Percentiles rank a stretch among this genome's conserved stretches.
phyloP scores from a whole-genome alignment of 2,329 filamentous ascomycete species.

The Huntiella abstrusa region DNA sequence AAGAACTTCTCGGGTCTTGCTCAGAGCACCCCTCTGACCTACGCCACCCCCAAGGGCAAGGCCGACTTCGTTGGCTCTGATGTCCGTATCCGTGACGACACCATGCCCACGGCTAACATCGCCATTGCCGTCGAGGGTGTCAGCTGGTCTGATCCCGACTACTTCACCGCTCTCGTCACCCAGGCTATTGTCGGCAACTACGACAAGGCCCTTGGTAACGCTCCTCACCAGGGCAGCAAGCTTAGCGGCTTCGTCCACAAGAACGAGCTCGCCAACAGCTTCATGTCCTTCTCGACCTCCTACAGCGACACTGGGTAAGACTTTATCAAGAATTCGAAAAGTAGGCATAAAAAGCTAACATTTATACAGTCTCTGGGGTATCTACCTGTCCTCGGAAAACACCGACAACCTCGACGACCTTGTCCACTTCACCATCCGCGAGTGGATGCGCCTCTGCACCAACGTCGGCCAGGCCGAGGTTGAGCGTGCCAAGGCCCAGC shows the following conservation, averaged over 20 bases:
- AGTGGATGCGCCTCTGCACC: constrained; percentile 90
- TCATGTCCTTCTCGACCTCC: constrained; percentile 99
- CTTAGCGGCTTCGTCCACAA: constrained; percentile 88
- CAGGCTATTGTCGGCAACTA: constrained; percentile 99
- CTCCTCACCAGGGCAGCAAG: constrained; percentile 93
- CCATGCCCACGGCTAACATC: constrained; percentile 88
- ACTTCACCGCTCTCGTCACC: constrained; percentile 93
- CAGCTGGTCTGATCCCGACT: constrained; percentile 97
- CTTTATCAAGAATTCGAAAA: not conserved
- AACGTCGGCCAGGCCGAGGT: constrained; percentile 78
- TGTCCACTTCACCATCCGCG: constrained; percentile 92
- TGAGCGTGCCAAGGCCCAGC: constrained; percentile 96
- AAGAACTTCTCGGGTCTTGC: constrained; percentile 80
- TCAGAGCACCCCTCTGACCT: constrained; percentile 53
- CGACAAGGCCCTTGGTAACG: constrained; percentile 97
- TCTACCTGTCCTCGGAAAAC: constrained; percentile 92
- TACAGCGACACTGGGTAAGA: constrained; percentile 96
- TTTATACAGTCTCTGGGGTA: constrained; percentile 74
- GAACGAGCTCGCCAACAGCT: constrained; percentile 94
- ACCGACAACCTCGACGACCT: constrained; percentile 78
- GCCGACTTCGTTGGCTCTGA: constrained; percentile 95
- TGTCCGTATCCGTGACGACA: constrained; percentile 88
- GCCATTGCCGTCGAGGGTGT: constrained; percentile 98
- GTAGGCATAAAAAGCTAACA: not conserved
- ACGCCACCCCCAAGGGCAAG: constrained; percentile 63